A percentile compares a stretch with the other conserved stretches of the same genome.
These are phyloP conservation scores for Sicyos edulis DNA, from an alignment of 306 rosid genomes.

Conservation along the genomic window DNA sequence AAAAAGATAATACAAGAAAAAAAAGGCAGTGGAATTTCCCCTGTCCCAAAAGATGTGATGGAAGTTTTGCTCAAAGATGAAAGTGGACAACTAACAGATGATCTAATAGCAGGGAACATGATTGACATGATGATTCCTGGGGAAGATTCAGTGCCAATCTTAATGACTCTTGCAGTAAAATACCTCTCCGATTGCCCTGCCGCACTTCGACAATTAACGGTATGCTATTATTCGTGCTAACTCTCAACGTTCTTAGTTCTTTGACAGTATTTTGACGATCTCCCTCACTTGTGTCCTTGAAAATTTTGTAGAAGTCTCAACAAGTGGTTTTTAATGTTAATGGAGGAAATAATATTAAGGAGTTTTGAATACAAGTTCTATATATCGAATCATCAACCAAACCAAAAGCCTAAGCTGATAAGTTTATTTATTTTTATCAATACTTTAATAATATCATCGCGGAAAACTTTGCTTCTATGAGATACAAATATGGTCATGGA, in stretches of 20 bases:
- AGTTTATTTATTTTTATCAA: no score
- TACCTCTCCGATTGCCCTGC: conserved; percentile 76
- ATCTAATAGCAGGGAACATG: conserved; percentile 82
- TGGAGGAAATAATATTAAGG: no score
- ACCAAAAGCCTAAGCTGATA: no score
- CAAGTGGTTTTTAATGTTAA: no score
- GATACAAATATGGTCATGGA: no score
- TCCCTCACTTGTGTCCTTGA: background rate
- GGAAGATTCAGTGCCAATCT: conserved; percentile 94
- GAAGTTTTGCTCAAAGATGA: conserved; percentile 77
- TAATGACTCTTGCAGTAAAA: conserved; percentile 76
- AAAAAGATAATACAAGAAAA: conserved; percentile 46
- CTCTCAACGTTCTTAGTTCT: background rate
- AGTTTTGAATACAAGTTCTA: no score
- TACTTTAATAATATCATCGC: no score
- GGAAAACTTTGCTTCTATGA: no score
- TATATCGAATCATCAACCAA: no score
- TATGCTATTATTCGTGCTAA: conserved; percentile 21
- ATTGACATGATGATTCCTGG: conserved; percentile 99
- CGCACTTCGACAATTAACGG: conserved; percentile 75
- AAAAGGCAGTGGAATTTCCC: conserved; percentile 36
- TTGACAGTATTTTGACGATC: background rate
- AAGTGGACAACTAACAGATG: conserved; percentile 56
- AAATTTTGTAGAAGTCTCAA: no score
- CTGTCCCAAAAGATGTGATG: conserved; percentile 66